phyloP scores from a whole-genome alignment of 192 early-diverging fungal genomes.

The Podila horticola region DNA sequence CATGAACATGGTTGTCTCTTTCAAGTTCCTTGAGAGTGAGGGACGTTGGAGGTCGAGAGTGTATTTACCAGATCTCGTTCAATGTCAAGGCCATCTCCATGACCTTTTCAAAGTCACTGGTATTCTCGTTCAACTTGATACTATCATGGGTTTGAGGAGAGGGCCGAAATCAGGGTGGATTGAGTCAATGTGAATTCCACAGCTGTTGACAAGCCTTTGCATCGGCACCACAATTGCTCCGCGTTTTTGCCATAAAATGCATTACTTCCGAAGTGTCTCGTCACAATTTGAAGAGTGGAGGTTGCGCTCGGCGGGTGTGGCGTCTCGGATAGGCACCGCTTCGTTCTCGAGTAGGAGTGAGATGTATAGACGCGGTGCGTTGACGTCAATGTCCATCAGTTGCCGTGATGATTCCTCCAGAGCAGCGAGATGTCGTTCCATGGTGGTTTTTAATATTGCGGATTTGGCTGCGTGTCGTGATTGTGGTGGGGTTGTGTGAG shows the following conservation, averaged over 20 bases:
- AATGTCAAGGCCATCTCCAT: constrained; percentile 24
- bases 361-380: constrained; percentile 35
- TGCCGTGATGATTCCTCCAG: constrained; percentile 36
- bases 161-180: background rate
- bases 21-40: too few relatives aligned
- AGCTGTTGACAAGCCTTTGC: background rate
- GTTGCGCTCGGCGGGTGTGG: constrained; percentile 34
- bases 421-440: constrained; percentile 7
- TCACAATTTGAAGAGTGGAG: constrained; percentile 13
- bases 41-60: too few relatives aligned
- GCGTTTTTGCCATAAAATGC: too few relatives aligned
- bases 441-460: background rate
- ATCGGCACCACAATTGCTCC: too few relatives aligned
- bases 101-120: constrained; percentile 35
- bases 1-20: too few relatives aligned
- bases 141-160: constrained; percentile 2
- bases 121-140: constrained; percentile 30
- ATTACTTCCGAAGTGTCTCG: constrained; percentile 30
- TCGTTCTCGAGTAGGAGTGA: constrained; percentile 44
- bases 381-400: constrained; percentile 24
- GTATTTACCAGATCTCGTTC: constrained; percentile 44
- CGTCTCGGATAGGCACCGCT: constrained; percentile 34
- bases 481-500: too few relatives aligned
- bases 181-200: background rate
- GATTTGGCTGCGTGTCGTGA: too few relatives aligned